Evolutionary conservation across 331 rosid genomes (phyloP).

Genomic region (Cydonia oblonga): DNA sequence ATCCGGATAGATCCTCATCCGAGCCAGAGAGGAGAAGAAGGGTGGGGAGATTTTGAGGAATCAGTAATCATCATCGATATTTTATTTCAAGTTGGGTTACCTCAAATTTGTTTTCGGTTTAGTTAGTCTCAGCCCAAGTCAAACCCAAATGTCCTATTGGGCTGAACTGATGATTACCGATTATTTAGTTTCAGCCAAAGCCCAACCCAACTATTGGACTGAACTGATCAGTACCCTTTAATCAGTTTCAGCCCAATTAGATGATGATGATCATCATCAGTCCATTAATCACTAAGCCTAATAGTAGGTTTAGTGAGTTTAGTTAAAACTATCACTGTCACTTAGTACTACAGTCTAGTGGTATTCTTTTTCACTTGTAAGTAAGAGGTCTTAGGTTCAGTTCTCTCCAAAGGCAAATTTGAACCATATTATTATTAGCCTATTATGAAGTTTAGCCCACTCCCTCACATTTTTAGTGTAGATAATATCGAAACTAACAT

Average conservation of each 20-base stretch:
- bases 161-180: neutral
- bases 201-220: neutral
- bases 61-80: neutral
- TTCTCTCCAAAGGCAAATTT: too few species aligned
- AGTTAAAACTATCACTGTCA: too few species aligned
- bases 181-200: neutral
- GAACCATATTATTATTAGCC: too few species aligned
- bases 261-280: neutral
- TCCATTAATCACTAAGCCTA: neutral
- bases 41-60: neutral
- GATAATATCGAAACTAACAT: too few species aligned
- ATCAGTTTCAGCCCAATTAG: neutral
- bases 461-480: accelerated
- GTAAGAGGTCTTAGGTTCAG: too few species aligned
- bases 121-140: neutral
- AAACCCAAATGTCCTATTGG: neutral
- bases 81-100: neutral
- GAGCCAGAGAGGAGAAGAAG: neutral
- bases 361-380: too few species aligned
- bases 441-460: too few species aligned
- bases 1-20: too few species aligned
- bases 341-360: accelerated
- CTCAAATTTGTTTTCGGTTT: neutral
- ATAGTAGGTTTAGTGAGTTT: too few species aligned
- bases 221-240: neutral